These are phyloP conservation scores for Westerdykella aurantiaca DNA, from an alignment of 2,329 filamentous ascomycete genomes.

Conservation along the genomic window DNA sequence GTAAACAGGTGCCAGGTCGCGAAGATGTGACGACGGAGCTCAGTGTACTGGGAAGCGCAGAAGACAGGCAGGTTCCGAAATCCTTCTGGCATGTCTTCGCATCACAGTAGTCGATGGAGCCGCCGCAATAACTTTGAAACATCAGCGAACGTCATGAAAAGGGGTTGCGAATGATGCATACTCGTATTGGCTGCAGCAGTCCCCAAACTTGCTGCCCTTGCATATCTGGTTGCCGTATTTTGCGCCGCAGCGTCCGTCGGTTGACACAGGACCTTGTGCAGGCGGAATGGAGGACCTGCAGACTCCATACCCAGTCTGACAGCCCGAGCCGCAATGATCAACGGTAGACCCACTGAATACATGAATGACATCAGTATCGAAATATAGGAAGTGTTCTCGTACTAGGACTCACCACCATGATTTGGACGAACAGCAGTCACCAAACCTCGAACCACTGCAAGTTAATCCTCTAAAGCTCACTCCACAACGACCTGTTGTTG, in stretches of 20 bases:
- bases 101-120: not conserved
- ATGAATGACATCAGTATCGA: too few relatives aligned
- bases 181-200: not conserved
- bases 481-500: not conserved
- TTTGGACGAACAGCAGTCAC: not conserved
- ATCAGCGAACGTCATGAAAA: too few relatives aligned
- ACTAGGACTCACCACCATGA: not conserved
- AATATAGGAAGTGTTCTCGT: too few relatives aligned
- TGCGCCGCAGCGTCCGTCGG: constrained; percentile 13
- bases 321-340: not conserved
- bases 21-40: too few relatives aligned
- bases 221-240: not conserved
- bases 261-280: not conserved
- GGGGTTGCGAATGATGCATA: too few relatives aligned
- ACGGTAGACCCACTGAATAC: not conserved
- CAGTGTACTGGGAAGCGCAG: too few relatives aligned
- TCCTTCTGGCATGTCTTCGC: not conserved
- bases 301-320: not conserved
- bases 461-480: not conserved
- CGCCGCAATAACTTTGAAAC: not conserved
- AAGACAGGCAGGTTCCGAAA: not conserved
- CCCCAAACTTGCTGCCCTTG: not conserved
- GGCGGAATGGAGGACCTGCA: not conserved
- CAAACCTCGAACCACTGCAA: not conserved
- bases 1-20: too few relatives aligned